Evolutionary conservation across 345 rosid genomes (phyloP), one percentile per base, ranked within the genome.

Genomic region (Odontarrhena argentea): DNA sequence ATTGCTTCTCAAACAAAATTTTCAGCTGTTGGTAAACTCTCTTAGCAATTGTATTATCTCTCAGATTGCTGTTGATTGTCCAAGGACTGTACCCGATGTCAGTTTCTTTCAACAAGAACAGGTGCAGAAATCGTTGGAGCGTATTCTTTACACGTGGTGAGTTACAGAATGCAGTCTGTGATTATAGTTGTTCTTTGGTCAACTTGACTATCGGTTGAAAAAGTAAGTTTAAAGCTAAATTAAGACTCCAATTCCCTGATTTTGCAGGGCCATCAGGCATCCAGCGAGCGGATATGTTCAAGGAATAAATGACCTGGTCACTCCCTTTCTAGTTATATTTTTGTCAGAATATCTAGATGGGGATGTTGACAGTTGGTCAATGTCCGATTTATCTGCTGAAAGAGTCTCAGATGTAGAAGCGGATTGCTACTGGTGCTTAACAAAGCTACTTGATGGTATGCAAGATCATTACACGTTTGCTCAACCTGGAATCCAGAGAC

Each of bases 391-490:
- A 40, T 73, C 96, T 74, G 72, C 80, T 2, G 87, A 84, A 49
- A 83, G 82, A 57, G 83, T 94, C 28, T 83, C 91, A 26, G 75
- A 85, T 57, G 63, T 94, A 36, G 99, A 94, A 82, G 97, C 97
- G 11, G 99, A 91, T 76, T 91, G 99, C 78, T 94, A 91, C 71
- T 87, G 99, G 95, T 91, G 99, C 82, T 85, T 94, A 66, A 87
- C 99, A 59, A 89, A 91, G 81, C 84, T 94, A 67, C 87, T 94
- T 28, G 95, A 94, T 76, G 99, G 97, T 68, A 94, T 94, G 97
- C 99, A 94, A 87, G 99, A 91, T 72, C 97, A 94, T 74, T 94
- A 94, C 84, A 94, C 99, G 44, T 94, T 94, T 86, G 96, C 99
- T 78, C 97, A 94, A 76, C 99, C 99, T 22, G 99, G 99, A 79